phyloP scores from a whole-genome alignment of 768 basidiomycete species.

The Clathrus columnatus region DNA sequence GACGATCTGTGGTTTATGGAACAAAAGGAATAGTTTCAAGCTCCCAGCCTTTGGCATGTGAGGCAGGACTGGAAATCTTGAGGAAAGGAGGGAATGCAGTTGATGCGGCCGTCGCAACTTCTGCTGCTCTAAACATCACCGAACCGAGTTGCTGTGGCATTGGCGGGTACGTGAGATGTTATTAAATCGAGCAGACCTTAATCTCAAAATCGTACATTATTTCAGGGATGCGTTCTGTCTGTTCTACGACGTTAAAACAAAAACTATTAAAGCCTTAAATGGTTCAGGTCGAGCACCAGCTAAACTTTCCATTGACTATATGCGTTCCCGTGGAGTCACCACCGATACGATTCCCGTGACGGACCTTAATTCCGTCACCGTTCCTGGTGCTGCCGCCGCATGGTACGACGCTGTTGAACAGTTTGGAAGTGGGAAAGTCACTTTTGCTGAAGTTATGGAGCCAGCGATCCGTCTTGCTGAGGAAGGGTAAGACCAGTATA shows the following conservation, averaged over 20 bases:
- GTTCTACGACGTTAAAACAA: conserved; percentile 79
- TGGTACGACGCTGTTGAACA: conserved; percentile 86
- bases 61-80: conserved; percentile 87
- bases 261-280: conserved; percentile 80
- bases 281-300: conserved; percentile 85
- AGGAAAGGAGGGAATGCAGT: conserved; percentile 94
- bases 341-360: conserved; percentile 64
- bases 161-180: conserved; percentile 52
- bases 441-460: conserved; percentile 61
- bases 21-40: conserved; percentile 83
- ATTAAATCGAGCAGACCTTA: conserved; percentile 12
- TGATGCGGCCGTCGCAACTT: conserved; percentile 90
- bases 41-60: conserved; percentile 85
- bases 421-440: conserved; percentile 70
- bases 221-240: conserved; percentile 84
- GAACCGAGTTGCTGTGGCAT: conserved; percentile 89
- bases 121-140: conserved; percentile 87
- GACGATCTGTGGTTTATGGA: conserved; percentile 79
- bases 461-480: conserved; percentile 91
- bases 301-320: conserved; percentile 67
- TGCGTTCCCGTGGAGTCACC: conserved; percentile 57
- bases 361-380: conserved; percentile 87
- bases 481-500: conserved; percentile 56
- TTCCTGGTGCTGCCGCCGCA: conserved; percentile 89
- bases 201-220: neutral